These are phyloP conservation scores for Spiraea crenata DNA, from an alignment of 331 rosid genomes.

Conservation along the genomic window DNA sequence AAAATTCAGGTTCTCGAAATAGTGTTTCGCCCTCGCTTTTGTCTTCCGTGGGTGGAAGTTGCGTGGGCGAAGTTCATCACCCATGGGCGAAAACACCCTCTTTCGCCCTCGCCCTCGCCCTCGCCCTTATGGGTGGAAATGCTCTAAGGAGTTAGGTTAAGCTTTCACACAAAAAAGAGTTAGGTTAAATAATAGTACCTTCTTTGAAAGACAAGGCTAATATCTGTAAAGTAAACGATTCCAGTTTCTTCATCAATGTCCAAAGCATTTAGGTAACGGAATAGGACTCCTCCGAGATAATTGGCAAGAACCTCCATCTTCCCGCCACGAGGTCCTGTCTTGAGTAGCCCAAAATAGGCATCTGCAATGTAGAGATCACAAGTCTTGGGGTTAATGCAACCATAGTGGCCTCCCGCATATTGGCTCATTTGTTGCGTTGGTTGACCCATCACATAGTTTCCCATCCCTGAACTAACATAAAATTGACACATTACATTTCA, in stretches of 20 bases:
- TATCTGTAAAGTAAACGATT: slow-evolving; percentile 51
- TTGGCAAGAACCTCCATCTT: slow-evolving; percentile 34
- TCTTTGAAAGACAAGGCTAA: slow-evolving; percentile 49
- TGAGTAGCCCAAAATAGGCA: slow-evolving; percentile 55
- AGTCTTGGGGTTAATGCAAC: slow-evolving; percentile 29
- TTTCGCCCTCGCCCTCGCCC: too few species aligned
- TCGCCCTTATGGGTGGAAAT: too few species aligned
- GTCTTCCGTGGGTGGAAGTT: too few species aligned
- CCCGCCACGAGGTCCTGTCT: slow-evolving; percentile 40
- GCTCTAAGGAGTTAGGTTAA: too few species aligned
- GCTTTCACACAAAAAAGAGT: too few species aligned
- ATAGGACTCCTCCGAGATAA: slow-evolving; percentile 39
- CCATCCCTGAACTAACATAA: not conserved
- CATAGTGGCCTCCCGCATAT: slow-evolving; percentile 63
- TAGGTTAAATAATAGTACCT: slow-evolving; percentile 38
- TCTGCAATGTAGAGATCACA: slow-evolving; percentile 54
- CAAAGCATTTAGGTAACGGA: slow-evolving; percentile 46
- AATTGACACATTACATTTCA: not conserved
- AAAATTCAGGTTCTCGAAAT: too few species aligned
- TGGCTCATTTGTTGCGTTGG: slow-evolving; percentile 25
- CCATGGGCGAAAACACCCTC: too few species aligned
- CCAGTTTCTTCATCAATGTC: slow-evolving; percentile 46
- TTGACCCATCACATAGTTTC: slow-evolving; percentile 41
- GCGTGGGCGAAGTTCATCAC: too few species aligned
- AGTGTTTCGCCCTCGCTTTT: too few species aligned